Evolutionary conservation across 352 stramenopile species (phyloP), one percentile per base, ranked within the genome.

Genomic region (Phytopythium mirpurense): DNA sequence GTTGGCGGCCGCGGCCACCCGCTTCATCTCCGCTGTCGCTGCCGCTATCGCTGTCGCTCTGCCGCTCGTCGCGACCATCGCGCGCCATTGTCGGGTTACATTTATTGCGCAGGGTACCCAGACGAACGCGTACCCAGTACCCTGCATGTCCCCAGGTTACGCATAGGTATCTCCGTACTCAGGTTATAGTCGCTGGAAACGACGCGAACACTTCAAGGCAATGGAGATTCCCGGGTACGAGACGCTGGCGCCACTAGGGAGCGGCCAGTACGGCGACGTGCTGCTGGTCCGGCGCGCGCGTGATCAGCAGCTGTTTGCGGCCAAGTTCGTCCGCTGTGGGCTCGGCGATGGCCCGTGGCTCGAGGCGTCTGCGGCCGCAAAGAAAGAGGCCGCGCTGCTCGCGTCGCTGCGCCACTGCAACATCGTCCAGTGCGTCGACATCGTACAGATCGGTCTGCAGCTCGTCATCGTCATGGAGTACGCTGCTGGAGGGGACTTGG

Each of bases 401-500:
- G 60, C 65, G 42, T 32, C 45, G 5, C 62, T 94, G 26, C 51
- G 63, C 7, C 82, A 91, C 27, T 62, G 69, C 1, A 90, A 93
- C 51, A 78, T 91, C 50, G 62, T 90, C 4, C 71, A 72, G 23
- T 91, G 71, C 43, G 48, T 88, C 26, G 72, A 87, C 16, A 47
- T 65, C 8, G 52, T 87, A 26, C 62, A 78, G 9, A 49, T 44
- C 18, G 45, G 54, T 8, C n/a, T 27, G 15, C 57, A 69, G 34
- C 48, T 78, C 14, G 64, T 51, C 27, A 83, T 93, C 42, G 38
- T 93, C 41, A 91, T 93, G 80, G 84, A 95, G 52, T 90, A 83
- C 54, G 74, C 84, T 1, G 67, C 56, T 24, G 68, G 73, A 7
- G 83, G 83, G 19, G 78, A 90, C 40, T 60, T 93, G 24, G 67